Evolutionary conservation across 1,139 yeast species (phyloP).

Genomic region (Pneumocystis carinii): DNA sequence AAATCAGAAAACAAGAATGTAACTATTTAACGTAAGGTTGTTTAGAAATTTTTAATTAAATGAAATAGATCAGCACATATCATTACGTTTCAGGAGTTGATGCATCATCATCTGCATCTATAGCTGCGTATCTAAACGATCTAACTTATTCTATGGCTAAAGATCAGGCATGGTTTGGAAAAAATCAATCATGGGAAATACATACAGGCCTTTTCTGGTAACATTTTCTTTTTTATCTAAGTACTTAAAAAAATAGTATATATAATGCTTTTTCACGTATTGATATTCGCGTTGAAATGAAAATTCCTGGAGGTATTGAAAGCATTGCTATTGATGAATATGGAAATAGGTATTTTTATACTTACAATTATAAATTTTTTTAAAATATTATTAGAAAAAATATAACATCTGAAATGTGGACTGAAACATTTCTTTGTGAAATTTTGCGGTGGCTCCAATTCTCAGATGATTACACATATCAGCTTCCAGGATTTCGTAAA

Average conservation of each 20-base stretch:
- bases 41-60: conserved; percentile 16
- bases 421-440: conserved; percentile 63
- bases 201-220: conserved; percentile 51
- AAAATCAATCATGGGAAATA: conserved; percentile 60
- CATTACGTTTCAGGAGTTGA: conserved; percentile 59
- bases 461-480: conserved; percentile 50
- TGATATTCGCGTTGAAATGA: conserved; percentile 57
- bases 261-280: conserved; percentile 54
- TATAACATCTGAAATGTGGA: conserved; percentile 42
- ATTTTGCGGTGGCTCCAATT: conserved; percentile 58
- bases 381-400: conserved; percentile 9
- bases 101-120: conserved; percentile 42
- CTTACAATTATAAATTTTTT: conserved; percentile 15
- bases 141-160: conserved; percentile 47
- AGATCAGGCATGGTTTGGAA: conserved; percentile 59
- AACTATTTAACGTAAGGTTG: conserved; percentile 34
- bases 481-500: conserved; percentile 46
- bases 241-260: conserved; percentile 19
- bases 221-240: not conserved
- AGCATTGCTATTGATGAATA: conserved; percentile 46
- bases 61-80: conserved; percentile 34
- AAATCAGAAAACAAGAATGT: conserved; percentile 33
- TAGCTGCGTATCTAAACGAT: conserved; percentile 63
- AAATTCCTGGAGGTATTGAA: conserved; percentile 66
- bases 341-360: conserved; percentile 31